Evolutionary conservation across 164 flowering plant genomes (phyloP).

Genomic region (Berberis thunbergii): DNA sequence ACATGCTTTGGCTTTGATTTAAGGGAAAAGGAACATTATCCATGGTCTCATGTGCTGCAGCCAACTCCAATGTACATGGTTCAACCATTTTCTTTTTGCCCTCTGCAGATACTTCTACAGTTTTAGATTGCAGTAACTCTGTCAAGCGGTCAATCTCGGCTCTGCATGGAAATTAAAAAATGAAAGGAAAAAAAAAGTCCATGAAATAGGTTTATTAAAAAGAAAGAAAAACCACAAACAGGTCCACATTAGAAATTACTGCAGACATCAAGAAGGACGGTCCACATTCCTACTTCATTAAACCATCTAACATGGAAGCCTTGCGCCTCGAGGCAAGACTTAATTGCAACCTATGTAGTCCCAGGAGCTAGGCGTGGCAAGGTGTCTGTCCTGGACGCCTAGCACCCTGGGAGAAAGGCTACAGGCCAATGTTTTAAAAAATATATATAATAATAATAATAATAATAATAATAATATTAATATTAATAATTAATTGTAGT

Average conservation of each 20-base stretch:
- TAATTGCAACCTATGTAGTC: no score
- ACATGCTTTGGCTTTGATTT: conserved; percentile 22
- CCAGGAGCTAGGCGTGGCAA: no score
- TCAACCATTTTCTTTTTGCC: conserved; percentile 26
- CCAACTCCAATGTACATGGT: conserved; percentile 14
- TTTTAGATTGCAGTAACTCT: conserved; percentile 55
- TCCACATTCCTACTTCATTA: no score
- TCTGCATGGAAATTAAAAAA: conserved; percentile 26
- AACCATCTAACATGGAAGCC: no score
- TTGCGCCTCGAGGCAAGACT: no score
- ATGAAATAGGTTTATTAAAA: background rate
- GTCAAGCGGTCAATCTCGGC: conserved; percentile 70
- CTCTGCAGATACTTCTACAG: conserved; percentile 25
- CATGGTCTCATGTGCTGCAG: conserved; percentile 10
- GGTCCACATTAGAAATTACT: background rate
- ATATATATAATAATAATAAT: no score
- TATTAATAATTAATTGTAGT: no score
- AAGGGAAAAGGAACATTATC: conserved; percentile 8
- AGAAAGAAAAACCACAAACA: background rate
- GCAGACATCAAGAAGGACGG: no score
- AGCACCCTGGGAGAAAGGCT: no score
- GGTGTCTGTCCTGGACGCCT: no score
- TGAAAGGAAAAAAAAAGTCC: background rate
- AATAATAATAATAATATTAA: no score
- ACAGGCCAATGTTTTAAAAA: no score